Evolutionary conservation across 768 basidiomycete genomes (phyloP).

Genomic region (Auriscalpium vulgare): DNA sequence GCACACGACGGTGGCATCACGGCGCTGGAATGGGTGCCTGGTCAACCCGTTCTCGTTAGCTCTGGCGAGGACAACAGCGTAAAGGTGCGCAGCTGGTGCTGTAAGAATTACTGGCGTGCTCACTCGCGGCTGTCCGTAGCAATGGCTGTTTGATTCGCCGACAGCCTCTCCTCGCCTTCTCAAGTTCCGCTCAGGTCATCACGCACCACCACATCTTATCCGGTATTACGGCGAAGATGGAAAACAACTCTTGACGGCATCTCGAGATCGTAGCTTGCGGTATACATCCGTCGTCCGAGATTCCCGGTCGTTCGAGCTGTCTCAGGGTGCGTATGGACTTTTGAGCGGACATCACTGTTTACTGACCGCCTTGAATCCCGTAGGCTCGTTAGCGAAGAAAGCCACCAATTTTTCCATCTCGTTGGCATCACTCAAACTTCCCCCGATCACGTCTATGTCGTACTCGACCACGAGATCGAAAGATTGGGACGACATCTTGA

Average conservation of each 20-base stretch:
- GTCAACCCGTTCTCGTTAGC: conserved; percentile 85
- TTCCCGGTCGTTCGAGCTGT: conserved; percentile 89
- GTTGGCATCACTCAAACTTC: conserved; percentile 75
- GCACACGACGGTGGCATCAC: conserved; percentile 86
- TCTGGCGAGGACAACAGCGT: conserved; percentile 93
- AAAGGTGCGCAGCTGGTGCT: conserved; percentile 47
- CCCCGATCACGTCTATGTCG: conserved; percentile 69
- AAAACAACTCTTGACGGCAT: conserved; percentile 86
- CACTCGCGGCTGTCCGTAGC: conserved; percentile 36
- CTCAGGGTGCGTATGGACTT: conserved; percentile 55
- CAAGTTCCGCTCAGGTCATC: conserved; percentile 90
- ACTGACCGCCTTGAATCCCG: not conserved
- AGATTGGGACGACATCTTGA: conserved; percentile 97
- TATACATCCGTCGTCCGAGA: conserved; percentile 92
- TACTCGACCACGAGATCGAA: conserved; percentile 76
- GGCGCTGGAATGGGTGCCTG: conserved; percentile 84
- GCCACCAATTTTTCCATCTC: conserved; percentile 73
- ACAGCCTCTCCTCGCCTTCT: conserved; percentile 78
- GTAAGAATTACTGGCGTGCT: not conserved
- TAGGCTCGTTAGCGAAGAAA: conserved; percentile 79
- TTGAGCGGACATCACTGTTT: not conserved
- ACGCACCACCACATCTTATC: conserved; percentile 83
- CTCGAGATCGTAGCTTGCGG: conserved; percentile 80
- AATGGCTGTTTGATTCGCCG: conserved; percentile 97
- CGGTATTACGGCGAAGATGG: conserved; percentile 97